phyloP scores from a whole-genome alignment of 2,329 filamentous ascomycete species.

The Monilinia polystroma region DNA sequence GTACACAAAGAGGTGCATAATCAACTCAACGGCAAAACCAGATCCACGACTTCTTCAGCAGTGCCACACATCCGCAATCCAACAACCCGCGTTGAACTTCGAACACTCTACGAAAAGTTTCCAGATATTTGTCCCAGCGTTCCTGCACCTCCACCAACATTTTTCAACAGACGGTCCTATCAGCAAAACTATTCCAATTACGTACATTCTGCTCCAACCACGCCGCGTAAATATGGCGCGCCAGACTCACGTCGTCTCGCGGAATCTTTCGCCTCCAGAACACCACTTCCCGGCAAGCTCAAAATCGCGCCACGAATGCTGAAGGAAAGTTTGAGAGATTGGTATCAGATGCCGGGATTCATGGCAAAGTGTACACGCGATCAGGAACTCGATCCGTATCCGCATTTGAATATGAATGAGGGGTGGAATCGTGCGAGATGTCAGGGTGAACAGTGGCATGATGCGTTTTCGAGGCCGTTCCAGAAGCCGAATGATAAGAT shows the following conservation, averaged over 20 bases:
- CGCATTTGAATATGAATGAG: constrained; percentile 7
- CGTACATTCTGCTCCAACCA: neutral
- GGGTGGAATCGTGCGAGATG: constrained; percentile 14
- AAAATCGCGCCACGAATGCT: neutral
- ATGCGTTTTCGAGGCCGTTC: neutral
- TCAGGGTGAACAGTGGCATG: constrained; percentile 15
- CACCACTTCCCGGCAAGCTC: neutral
- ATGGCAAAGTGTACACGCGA: neutral
- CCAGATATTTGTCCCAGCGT: constrained; percentile 12
- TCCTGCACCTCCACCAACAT: neutral
- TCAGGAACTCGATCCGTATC: constrained; percentile 8
- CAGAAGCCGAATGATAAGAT: neutral
- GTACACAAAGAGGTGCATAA: neutral
- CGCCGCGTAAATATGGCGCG: constrained; percentile 6
- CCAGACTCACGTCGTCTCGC: constrained; percentile 14
- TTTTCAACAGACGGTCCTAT: constrained; percentile 2
- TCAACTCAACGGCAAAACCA: too few relatives aligned
- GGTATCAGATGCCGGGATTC: constrained; percentile 4
- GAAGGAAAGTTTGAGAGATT: constrained; percentile 4
- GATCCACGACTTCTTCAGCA: too few relatives aligned
- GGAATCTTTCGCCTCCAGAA: constrained; percentile 10
- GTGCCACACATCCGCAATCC: neutral
- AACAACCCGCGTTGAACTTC: neutral
- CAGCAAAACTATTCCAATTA: neutral
- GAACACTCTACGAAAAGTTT: constrained; percentile 10